Evolutionary conservation across 495 filamentous ascomycete species (phyloP), one percentile per base, ranked within the genome.

Genomic region (Mytilinidion resinicola): DNA sequence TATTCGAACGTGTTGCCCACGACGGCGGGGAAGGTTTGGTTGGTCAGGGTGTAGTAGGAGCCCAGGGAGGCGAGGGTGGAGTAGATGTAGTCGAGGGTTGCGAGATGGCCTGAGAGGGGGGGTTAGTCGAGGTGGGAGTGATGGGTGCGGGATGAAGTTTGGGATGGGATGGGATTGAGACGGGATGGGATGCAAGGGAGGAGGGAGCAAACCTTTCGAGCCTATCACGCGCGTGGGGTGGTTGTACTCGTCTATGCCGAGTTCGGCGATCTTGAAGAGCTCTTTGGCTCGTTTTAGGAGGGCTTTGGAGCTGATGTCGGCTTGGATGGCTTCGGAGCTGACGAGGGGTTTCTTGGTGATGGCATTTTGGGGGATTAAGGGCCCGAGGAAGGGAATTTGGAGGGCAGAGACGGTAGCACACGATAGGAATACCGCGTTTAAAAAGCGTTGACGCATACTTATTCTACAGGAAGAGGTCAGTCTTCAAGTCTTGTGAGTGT

Each of bases 221-320:
- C 83, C 83, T 59, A 86, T 85, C 15, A 86, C 83, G 53, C 83
- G 74, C 3, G 83, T 86, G 3, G 82, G 83, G 55, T 82, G 83
- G 56, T 76, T 75, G 67, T 80, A 85, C 51, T 83, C 79, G 11
- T 77, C 69, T 44, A 77, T 67, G 11, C 76, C 74, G 20, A 75
- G 67, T 62, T 82, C 71, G 9, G 83, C 82, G 57, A 85, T 75
- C 43, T 76, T 64, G 66, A 76, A 86, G 14, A 86, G 75, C 11
- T 77, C 64, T 58, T 83, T 74, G 41, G 83, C 82, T 46, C 80
- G 74, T 10, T 67, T 66, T 7, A 82, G 60, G 19, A 86, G 80
- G 33, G 72, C 77, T 17, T 79, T 73, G 46, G 65, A 68, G 48
- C 72, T 76, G 67, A 86, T 82, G 58, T 72, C 72, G 33, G 63